Conservation (phyloP, 164 flowering plant genomes). For the Stephania cephalantha region DNA sequence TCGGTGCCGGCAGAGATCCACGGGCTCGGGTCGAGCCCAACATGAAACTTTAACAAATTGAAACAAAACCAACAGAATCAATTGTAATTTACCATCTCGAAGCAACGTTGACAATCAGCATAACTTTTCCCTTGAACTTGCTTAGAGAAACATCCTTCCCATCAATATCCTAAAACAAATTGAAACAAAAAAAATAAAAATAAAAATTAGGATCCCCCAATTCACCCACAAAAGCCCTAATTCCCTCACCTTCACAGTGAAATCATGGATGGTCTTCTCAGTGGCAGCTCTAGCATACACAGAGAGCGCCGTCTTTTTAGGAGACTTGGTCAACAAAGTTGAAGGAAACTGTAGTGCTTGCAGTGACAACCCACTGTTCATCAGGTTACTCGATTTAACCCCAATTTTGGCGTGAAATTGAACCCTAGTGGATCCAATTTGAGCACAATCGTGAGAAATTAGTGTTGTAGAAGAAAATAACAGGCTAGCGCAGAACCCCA, state of each 20-base stretch:
- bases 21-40: no score
- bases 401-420: slow-evolving; percentile 27
- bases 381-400: slow-evolving; percentile 30
- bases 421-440: slow-evolving; percentile 20
- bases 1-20: no score
- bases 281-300: slow-evolving; percentile 66
- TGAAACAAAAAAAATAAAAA: no score
- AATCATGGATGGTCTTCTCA: slow-evolving; percentile 73
- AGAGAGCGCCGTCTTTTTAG: slow-evolving; percentile 22
- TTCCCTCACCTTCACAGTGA: slow-evolving; percentile 60
- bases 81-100: slow-evolving; percentile 58
- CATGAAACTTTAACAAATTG: neutral
- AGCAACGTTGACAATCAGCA: slow-evolving; percentile 88
- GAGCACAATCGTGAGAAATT: slow-evolving; percentile 12
- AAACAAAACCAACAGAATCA: neutral
- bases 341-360: slow-evolving; percentile 18
- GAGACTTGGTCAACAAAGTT: slow-evolving; percentile 23
- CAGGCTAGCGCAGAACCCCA: slow-evolving; percentile 28
- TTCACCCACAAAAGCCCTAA: neutral
- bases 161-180: slow-evolving; percentile 69
- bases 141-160: slow-evolving; percentile 69
- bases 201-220: no score
- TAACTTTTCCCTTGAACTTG: slow-evolving; percentile 82
- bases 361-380: slow-evolving; percentile 34
- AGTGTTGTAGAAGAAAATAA: slow-evolving; percentile 21